These are phyloP conservation scores for Chlorella ohadii DNA, from an alignment of 139 green algal species.

Conservation along the genomic window DNA sequence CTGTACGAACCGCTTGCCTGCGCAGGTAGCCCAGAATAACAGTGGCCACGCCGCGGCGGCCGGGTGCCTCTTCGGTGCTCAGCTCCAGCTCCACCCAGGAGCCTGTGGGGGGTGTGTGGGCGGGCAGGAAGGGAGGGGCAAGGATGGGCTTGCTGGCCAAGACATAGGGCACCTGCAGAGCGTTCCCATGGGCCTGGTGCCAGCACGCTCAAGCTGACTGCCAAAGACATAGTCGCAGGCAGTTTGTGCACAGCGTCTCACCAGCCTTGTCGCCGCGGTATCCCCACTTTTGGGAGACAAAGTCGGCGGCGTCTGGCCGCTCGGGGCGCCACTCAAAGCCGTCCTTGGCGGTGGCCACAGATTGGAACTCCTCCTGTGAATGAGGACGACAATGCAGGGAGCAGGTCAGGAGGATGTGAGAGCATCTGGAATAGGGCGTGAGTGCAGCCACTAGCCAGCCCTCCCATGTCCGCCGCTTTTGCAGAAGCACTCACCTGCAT, in stretches of 20 bases:
- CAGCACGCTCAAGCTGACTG: no score
- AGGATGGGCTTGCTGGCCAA: not conserved
- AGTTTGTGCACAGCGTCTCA: not conserved
- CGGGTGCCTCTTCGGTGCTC: not conserved
- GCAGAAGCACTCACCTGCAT: slow-evolving; percentile 26
- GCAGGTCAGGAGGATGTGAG: no score
- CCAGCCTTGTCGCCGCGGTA: not conserved
- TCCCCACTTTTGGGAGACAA: slow-evolving; percentile 18
- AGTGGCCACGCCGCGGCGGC: not conserved
- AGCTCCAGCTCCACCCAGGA: slow-evolving; percentile 14
- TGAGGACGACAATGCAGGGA: no score
- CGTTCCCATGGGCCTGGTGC: no score
- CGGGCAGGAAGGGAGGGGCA: not conserved
- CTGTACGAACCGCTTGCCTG: no score
- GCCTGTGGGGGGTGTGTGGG: not conserved
- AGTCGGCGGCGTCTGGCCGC: not conserved
- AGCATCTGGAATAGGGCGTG: no score
- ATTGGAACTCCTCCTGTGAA: slow-evolving; percentile 16
- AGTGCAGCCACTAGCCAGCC: no score
- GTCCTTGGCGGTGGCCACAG: not conserved
- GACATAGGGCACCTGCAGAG: no score
- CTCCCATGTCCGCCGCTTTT: no score
- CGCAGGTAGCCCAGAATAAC: slow-evolving; percentile 21
- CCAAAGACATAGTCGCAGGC: no score
- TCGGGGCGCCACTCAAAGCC: not conserved